Evolutionary conservation across 2,329 filamentous ascomycete genomes (phyloP).

Genomic region (Pseudocercospora fijiensis): DNA sequence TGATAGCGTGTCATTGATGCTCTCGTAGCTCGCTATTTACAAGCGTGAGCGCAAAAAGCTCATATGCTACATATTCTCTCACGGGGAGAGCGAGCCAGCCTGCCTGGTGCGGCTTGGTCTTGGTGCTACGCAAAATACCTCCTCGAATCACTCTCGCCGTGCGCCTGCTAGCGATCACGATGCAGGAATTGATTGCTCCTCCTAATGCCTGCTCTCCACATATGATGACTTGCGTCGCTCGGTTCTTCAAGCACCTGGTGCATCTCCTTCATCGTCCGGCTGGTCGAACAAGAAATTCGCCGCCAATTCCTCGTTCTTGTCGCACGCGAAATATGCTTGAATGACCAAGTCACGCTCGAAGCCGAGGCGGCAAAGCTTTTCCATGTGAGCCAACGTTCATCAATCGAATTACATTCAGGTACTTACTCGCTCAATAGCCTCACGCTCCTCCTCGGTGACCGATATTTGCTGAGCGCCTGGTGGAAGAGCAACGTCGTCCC

Average conservation of each 20-base stretch:
- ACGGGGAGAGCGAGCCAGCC: conserved; percentile 3
- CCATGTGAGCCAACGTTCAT: conserved; percentile 20
- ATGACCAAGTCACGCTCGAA: conserved; percentile 93
- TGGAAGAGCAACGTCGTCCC: conserved; percentile 78
- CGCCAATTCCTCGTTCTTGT: conserved; percentile 98
- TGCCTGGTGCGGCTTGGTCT: conserved; percentile 6
- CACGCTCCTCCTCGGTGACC: conserved; percentile 93
- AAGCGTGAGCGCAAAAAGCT: conserved; percentile 10
- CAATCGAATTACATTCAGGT: not conserved
- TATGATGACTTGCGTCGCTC: not conserved
- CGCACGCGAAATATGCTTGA: conserved; percentile 97
- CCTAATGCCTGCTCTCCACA: not conserved
- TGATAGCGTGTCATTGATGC: conserved; percentile 6
- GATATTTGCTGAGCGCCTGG: conserved; percentile 85
- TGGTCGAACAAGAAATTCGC: conserved; percentile 98
- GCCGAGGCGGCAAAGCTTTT: conserved; percentile 82
- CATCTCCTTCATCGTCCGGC: conserved; percentile 66
- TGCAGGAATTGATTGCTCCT: not conserved
- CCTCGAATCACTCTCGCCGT: conserved; percentile 14
- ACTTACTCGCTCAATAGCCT: conserved; percentile 90
- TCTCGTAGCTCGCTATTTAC: conserved; percentile 22
- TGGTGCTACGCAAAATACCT: conserved; percentile 17
- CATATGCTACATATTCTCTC: conserved; percentile 4
- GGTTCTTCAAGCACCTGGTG: conserved; percentile 12
- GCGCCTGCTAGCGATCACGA: not conserved